Evolutionary conservation across 495 filamentous ascomycete species (phyloP).

Genomic region (Amphirosellinia nigrospora): DNA sequence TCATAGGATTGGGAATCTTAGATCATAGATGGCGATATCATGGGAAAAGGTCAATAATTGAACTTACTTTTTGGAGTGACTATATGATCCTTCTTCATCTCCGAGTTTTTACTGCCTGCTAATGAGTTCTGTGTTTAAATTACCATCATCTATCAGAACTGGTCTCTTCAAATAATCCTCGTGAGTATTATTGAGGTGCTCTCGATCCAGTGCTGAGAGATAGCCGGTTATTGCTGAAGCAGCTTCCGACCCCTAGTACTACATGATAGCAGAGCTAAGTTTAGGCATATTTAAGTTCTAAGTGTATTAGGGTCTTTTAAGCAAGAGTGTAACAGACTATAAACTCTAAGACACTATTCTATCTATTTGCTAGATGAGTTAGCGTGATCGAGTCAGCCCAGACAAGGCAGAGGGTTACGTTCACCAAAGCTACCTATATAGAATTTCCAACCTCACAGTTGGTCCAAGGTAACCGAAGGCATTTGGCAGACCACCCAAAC

Average conservation of each 20-base stretch:
- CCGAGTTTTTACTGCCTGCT: neutral
- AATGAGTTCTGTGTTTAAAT: neutral
- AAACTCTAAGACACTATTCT: no score
- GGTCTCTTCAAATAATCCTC: neutral
- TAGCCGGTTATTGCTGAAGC: no score
- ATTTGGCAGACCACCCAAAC: neutral
- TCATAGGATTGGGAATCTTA: neutral
- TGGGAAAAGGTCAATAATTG: neutral
- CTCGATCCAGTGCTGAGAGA: neutral
- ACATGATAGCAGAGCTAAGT: neutral
- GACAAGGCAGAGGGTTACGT: neutral
- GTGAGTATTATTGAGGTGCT: neutral
- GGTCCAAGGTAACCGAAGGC: neutral
- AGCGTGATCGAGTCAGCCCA: neutral
- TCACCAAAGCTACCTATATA: no score
- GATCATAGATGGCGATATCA: conserved; percentile 7
- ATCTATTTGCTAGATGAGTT: no score
- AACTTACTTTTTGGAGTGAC: neutral
- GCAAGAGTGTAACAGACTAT: no score
- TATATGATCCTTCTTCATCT: neutral
- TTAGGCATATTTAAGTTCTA: neutral
- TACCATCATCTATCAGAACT: neutral
- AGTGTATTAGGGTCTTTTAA: no score
- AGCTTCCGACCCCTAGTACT: neutral
- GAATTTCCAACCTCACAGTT: neutral